Evolutionary conservation across 805 yeast species (phyloP).

Genomic region (Candida tammaniensis): DNA sequence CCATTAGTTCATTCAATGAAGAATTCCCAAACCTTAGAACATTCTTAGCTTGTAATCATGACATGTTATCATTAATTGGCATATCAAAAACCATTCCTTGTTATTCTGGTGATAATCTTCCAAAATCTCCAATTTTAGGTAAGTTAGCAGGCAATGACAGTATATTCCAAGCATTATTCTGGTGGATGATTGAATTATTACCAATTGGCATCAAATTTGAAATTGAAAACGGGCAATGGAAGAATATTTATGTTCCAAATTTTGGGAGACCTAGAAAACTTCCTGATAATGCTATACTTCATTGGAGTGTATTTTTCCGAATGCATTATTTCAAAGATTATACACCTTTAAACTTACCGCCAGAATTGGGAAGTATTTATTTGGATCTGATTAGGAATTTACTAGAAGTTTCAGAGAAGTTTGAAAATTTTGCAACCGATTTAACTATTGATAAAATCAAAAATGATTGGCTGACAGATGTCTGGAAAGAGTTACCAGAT

Average conservation of each 20-base stretch:
- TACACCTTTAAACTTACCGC: constrained; percentile 32
- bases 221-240: constrained; percentile 49
- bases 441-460: constrained; percentile 15
- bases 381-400: constrained; percentile 17
- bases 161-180: constrained; percentile 28
- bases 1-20: constrained; percentile 38
- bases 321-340: constrained; percentile 45
- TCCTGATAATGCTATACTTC: constrained; percentile 47
- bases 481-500: constrained; percentile 35
- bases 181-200: constrained; percentile 66
- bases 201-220: constrained; percentile 56
- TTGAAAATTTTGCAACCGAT: constrained; percentile 12
- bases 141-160: constrained; percentile 13
- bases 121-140: constrained; percentile 6
- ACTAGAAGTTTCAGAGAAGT: constrained; percentile 1
- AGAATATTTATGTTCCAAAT: constrained; percentile 50
- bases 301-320: constrained; percentile 67
- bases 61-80: constrained; percentile 40
- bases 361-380: constrained; percentile 17
- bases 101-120: background rate
- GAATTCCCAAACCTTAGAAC: constrained; percentile 40
- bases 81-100: too few species aligned
- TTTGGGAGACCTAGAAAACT: constrained; percentile 51
- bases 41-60: constrained; percentile 51
- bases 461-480: constrained; percentile 14